These are phyloP conservation scores for Venturia asperata DNA, from an alignment of 2,329 filamentous ascomycete species.

Conservation along the genomic window DNA sequence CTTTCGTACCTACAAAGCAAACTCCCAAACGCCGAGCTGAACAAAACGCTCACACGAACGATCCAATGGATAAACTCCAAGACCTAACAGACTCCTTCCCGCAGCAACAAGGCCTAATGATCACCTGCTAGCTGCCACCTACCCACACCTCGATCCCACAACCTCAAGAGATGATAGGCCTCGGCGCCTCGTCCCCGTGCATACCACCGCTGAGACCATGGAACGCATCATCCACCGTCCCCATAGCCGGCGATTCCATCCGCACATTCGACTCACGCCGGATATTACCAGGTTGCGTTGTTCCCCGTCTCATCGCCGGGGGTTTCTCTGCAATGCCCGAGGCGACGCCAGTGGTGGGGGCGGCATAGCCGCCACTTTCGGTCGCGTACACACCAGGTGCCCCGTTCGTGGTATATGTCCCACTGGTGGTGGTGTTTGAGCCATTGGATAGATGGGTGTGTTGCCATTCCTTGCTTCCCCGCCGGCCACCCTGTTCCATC, in stretches of 20 bases:
- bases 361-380: background rate
- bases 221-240: constrained; percentile 13
- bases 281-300: background rate
- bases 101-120: background rate
- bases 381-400: background rate
- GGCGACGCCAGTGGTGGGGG: background rate
- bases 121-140: background rate
- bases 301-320: background rate
- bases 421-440: background rate
- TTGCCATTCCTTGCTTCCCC: constrained; percentile 11
- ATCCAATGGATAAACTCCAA: background rate
- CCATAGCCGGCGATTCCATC: constrained; percentile 12
- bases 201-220: constrained; percentile 12
- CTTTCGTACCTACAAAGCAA: background rate
- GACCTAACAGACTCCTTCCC: background rate
- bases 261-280: background rate
- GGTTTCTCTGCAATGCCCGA: background rate
- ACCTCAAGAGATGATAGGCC: background rate
- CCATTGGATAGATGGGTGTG: background rate
- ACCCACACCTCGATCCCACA: background rate
- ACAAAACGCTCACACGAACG: background rate
- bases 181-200: constrained; percentile 7
- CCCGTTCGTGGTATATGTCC: background rate
- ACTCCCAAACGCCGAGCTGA: background rate
- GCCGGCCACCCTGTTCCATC: constrained; percentile 13